Percentiles rank a stretch among this genome's conserved stretches.
Conservation (phyloP, 768 basidiomycete species). For the Auricularia auricula-judae region DNA sequence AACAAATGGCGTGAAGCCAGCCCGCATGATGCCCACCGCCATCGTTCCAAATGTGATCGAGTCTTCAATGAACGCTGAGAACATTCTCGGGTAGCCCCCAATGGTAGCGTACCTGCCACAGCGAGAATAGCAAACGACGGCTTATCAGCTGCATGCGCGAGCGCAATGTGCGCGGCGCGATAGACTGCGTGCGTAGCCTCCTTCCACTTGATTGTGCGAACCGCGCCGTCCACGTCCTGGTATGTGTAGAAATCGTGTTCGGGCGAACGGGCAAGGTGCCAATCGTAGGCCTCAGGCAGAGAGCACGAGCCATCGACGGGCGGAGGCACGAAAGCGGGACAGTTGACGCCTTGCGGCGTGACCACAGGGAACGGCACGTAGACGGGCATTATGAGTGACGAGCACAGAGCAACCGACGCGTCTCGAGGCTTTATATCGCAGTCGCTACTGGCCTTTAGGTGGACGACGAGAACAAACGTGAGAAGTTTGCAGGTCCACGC, state of each 20-base stretch:
- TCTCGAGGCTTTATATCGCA: too few relatives aligned
- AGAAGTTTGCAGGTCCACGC: too few relatives aligned
- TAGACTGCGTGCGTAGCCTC: neutral
- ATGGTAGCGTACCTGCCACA: neutral
- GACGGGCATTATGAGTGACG: neutral
- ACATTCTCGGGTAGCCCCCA: neutral
- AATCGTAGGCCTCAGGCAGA: constrained; percentile 24
- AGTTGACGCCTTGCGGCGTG: constrained; percentile 15
- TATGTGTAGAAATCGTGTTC: constrained; percentile 18
- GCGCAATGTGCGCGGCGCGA: neutral
- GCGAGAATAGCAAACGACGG: constrained; percentile 8
- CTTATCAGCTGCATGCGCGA: neutral
- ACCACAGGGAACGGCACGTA: neutral
- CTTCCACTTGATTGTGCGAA: neutral
- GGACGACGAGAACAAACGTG: too few relatives aligned
- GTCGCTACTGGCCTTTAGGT: too few relatives aligned
- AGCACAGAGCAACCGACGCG: too few relatives aligned
- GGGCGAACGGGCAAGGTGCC: constrained; percentile 17
- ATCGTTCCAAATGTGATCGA: constrained; percentile 11
- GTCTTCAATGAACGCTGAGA: constrained; percentile 14
- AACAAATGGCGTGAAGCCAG: constrained; percentile 20
- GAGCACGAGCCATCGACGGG: constrained; percentile 23
- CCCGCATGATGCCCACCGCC: constrained; percentile 8
- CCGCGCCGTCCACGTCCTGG: neutral
- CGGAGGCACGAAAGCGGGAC: constrained; percentile 24